Percentiles rank a stretch among this genome's conserved stretches.
Evolutionary conservation across 1,284 basidiomycete species (phyloP).

Genomic region (Vanrija sp.): DNA sequence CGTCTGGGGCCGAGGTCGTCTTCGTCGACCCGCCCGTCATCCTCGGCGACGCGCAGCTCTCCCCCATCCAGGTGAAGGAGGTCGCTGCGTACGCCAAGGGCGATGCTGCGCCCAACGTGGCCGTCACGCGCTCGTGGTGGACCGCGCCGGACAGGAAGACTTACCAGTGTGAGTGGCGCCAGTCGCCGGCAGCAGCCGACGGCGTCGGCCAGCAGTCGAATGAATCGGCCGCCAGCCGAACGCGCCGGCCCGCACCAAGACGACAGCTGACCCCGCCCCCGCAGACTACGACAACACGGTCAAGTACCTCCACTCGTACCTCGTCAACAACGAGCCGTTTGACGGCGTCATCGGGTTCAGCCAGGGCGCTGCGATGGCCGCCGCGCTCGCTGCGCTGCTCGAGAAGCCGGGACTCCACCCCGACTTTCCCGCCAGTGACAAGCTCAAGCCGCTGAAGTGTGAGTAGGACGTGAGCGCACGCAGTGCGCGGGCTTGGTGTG

Average conservation of each 20-base stretch:
- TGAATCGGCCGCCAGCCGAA: too few relatives aligned
- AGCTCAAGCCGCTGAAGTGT: slow-evolving; percentile 62
- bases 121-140: slow-evolving; percentile 3
- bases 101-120: background rate
- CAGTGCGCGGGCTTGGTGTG: too few relatives aligned
- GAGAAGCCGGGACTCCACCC: slow-evolving; percentile 59
- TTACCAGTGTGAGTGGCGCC: background rate
- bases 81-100: background rate
- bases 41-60: slow-evolving; percentile 40
- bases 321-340: slow-evolving; percentile 48
- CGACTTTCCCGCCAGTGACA: slow-evolving; percentile 61
- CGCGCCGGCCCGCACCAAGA: slow-evolving; percentile 4
- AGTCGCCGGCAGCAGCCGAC: background rate
- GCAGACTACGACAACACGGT: slow-evolving; percentile 60
- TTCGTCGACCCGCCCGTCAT: slow-evolving; percentile 69
- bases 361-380: slow-evolving; percentile 76
- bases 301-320: slow-evolving; percentile 47
- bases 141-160: slow-evolving; percentile 7
- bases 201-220: background rate
- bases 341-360: slow-evolving; percentile 77
- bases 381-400: slow-evolving; percentile 63
- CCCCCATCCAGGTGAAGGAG: slow-evolving; percentile 2
- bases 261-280: background rate
- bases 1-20: slow-evolving; percentile 54
- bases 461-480: background rate